A percentile compares a stretch with the other conserved stretches of the same genome.
These are phyloP conservation scores for Debaryomycetaceae sp. DNA, from an alignment of 1,139 yeast species.

Conservation along the genomic window DNA sequence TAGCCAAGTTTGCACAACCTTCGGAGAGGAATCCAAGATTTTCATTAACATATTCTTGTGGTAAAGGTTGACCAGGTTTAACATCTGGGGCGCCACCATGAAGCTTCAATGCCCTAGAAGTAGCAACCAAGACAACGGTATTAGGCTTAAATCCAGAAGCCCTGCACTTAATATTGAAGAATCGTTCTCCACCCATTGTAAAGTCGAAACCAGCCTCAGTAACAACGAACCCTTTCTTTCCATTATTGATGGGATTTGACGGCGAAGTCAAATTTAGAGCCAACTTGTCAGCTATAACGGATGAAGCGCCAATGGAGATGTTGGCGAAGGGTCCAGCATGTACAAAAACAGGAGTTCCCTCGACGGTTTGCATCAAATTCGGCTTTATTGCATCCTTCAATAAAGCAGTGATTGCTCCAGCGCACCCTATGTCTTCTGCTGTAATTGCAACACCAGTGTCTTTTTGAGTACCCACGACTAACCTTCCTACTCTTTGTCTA, in stretches of 20 bases:
- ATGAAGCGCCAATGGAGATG: conserved; percentile 81
- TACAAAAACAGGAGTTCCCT: conserved; percentile 81
- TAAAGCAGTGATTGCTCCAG: conserved; percentile 78
- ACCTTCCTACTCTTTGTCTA: conserved; percentile 65
- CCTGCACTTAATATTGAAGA: conserved; percentile 76
- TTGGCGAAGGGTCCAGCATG: conserved; percentile 89
- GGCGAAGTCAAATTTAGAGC: conserved; percentile 64
- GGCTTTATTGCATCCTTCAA: conserved; percentile 82
- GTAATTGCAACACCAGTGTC: conserved; percentile 63
- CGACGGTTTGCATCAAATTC: conserved; percentile 79
- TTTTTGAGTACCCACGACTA: conserved; percentile 66
- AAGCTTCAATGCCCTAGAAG: conserved; percentile 72
- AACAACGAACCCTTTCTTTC: conserved; percentile 61
- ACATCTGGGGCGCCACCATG: conserved; percentile 87
- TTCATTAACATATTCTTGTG: conserved; percentile 63
- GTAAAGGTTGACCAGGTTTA: conserved; percentile 75
- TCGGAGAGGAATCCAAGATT: conserved; percentile 59
- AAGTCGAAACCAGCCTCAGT: conserved; percentile 87
- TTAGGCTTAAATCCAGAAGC: conserved; percentile 71
- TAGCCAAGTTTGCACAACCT: conserved; percentile 72
- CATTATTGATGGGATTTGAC: conserved; percentile 41
- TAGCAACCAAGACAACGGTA: conserved; percentile 74
- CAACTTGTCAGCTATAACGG: conserved; percentile 72
- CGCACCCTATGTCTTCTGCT: conserved; percentile 75
- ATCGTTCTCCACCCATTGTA: conserved; percentile 88